Evolutionary conservation across 768 basidiomycete genomes (phyloP).

Genomic region (Rhizopogon vinicolor): DNA sequence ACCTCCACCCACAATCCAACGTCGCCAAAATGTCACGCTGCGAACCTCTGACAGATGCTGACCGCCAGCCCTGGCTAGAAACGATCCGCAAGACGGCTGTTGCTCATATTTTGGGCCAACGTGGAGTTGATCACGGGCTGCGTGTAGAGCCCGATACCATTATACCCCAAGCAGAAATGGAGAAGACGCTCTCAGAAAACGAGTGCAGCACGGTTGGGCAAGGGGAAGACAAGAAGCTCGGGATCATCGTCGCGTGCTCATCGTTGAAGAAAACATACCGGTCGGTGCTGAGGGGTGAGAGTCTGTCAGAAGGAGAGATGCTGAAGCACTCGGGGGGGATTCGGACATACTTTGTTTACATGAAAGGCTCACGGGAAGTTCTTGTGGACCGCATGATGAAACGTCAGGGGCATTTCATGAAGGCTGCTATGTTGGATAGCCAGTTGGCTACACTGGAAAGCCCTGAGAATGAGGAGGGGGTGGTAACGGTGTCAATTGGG

Average conservation of each 20-base stretch:
- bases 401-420: conserved; percentile 79
- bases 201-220: background rate
- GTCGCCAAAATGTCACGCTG: conserved; percentile 86
- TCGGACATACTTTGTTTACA: conserved; percentile 78
- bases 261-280: conserved; percentile 81
- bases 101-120: conserved; percentile 13
- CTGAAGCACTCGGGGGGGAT: conserved; percentile 26
- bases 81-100: conserved; percentile 61
- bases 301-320: conserved; percentile 9
- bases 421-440: conserved; percentile 74
- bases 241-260: conserved; percentile 85
- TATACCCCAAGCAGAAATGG: conserved; percentile 5
- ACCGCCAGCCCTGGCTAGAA: conserved; percentile 84
- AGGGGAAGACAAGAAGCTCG: conserved; percentile 23
- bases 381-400: conserved; percentile 60
- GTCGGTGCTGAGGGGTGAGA: conserved; percentile 61
- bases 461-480: conserved; percentile 62
- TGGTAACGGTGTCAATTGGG: conserved; percentile 57
- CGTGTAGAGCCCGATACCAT: conserved; percentile 11
- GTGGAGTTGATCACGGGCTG: conserved; percentile 18
- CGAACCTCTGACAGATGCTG: conserved; percentile 70
- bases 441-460: conserved; percentile 70
- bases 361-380: conserved; percentile 53
- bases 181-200: background rate
- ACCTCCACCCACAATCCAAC: conserved; percentile 77